Percentiles rank a stretch among this genome's conserved stretches.
Evolutionary conservation across 306 rosid species (phyloP).

Genomic region (Comarum palustre): DNA sequence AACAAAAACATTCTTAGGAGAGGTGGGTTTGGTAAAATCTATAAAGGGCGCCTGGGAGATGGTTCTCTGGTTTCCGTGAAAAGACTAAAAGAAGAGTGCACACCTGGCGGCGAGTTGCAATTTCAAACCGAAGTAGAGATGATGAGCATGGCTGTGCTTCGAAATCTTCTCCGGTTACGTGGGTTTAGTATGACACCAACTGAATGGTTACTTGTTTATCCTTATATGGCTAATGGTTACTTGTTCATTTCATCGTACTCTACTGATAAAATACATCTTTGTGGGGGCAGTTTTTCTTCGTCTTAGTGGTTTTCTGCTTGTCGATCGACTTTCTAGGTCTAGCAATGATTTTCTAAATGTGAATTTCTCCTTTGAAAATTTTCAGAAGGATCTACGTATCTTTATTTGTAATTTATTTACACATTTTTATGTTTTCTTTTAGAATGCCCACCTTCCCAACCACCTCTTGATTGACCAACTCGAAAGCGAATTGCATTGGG

Average conservation of each 20-base stretch:
- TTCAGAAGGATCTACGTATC: not conserved
- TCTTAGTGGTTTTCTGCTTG: not conserved
- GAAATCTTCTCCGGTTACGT: constrained; percentile 89
- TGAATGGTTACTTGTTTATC: constrained; percentile 93
- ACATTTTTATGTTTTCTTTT: constrained; percentile 27
- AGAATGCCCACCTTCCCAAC: constrained; percentile 88
- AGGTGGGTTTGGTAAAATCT: constrained; percentile 97
- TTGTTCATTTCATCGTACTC: constrained; percentile 29
- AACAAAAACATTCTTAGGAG: constrained; percentile 96
- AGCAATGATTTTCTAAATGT: not conserved
- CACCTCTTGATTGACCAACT: constrained; percentile 92
- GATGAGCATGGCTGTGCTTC: constrained; percentile 99
- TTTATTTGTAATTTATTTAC: not conserved
- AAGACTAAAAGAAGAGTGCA: constrained; percentile 93
- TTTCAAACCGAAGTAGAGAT: constrained; percentile 99
- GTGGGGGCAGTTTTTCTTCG: not conserved
- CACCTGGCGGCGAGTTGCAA: constrained; percentile 99
- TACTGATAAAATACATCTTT: not conserved
- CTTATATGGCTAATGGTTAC: constrained; percentile 98
- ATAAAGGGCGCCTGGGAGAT: constrained; percentile 95
- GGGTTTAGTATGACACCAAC: constrained; percentile 99
- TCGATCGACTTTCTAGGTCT: not conserved
- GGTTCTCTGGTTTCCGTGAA: constrained; percentile 92
- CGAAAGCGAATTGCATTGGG: constrained; percentile 93
- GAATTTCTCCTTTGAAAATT: not conserved